Base-by-base conservation (phyloP, 2,329 filamentous ascomycete species). In the Epichloe uncinata region DNA sequence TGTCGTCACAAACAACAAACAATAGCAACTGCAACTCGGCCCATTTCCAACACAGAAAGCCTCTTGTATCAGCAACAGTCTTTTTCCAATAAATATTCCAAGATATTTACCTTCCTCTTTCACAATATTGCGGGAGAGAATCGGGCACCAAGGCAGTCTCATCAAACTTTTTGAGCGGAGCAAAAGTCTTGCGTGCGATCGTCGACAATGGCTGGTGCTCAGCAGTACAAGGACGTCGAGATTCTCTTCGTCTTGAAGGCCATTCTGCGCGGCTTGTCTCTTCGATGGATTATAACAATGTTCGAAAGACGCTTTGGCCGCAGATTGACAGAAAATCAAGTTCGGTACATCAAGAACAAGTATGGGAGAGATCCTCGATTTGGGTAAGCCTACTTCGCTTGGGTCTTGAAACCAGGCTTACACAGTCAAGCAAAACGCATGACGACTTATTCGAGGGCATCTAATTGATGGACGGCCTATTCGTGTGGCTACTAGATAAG, bases 311-410 rank as follows among this genome's bases (percentile, higher is more conserved):
- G 47, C 5, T 69, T 67, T 47, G 55, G 54, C 33, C 62, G 62
- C 18, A 12, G 41, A 0, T 54, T 69, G 45, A 62, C 61, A 2
- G 53, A 59, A 1, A 67, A 63, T 43, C 66, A 70, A 53, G 58
- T 71, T 9, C 62, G 65, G 9, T 70, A 71, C 47, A 52, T 70
- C 9, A 67, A 65, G 52, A 65, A 64, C 53, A 68, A 69, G 52
- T 71, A 71, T 42, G 67, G 68, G 0, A 63, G 60, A 37, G 66
- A 69, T 37, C 65, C 68, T 0, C 59, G 62, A 6, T 69, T 63
- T 49, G 63, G 63, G 69, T 70, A 60, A 50, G 66, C 15, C 18
- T 35, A 34, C 9, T 41, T 37, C 15, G 6, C 4, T 12, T 8
- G n/a, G 11, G 45, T 22, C 13, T 22, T 30, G 8, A 9, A 30